Evolutionary conservation across 306 rosid genomes (phyloP).

Genomic region (Argentina anserina): DNA sequence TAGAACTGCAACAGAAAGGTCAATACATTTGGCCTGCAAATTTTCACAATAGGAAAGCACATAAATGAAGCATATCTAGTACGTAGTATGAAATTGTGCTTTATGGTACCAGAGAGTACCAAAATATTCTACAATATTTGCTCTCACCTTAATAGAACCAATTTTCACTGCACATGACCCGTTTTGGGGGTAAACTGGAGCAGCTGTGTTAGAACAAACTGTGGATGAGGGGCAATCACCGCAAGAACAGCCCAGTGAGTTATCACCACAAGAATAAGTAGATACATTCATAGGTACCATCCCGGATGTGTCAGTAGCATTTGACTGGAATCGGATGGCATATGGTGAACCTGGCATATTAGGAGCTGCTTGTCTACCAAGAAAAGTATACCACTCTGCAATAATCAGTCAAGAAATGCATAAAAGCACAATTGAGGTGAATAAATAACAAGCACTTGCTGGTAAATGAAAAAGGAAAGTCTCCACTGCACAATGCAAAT

Average conservation of each 20-base stretch:
- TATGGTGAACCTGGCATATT: conserved; percentile 74
- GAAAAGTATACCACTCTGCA: conserved; percentile 90
- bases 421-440: conserved; percentile 16
- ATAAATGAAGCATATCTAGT: conserved; percentile 25
- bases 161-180: conserved; percentile 71
- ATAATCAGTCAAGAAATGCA: conserved; percentile 26
- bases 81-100: neutral
- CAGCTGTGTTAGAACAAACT: conserved; percentile 60
- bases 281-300: conserved; percentile 93
- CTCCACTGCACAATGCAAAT: neutral
- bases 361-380: conserved; percentile 68
- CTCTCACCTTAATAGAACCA: conserved; percentile 76
- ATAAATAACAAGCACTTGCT: conserved; percentile 19
- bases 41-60: conserved; percentile 29
- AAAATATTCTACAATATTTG: conserved; percentile 10
- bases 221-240: conserved; percentile 93
- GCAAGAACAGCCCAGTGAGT: conserved; percentile 93
- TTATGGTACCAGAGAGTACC: neutral
- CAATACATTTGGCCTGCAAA: conserved; percentile 84
- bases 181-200: conserved; percentile 41
- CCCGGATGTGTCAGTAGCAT: conserved; percentile 49
- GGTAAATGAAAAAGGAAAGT: conserved; percentile 13
- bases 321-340: conserved; percentile 60
- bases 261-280: conserved; percentile 84
- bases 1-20: conserved; percentile 56